Evolutionary conservation across 225 moss, liverwort and hornwort genomes (phyloP).

Genomic region (Bryoerythrophyllum caledonicum): DNA sequence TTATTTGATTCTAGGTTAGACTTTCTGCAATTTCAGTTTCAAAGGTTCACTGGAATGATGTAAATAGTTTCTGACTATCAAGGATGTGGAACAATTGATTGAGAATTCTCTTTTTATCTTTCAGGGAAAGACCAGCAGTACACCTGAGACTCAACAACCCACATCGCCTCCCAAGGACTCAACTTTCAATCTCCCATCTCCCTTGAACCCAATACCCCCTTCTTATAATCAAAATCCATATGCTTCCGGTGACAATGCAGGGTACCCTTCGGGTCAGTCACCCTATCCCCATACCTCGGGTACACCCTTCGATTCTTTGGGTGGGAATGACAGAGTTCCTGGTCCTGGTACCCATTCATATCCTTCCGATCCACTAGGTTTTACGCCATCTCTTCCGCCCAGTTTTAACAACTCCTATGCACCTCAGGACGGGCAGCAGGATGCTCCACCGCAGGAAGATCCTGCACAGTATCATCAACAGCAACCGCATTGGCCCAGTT

Average conservation of each 20-base stretch:
- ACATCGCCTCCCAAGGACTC: constrained; percentile 42
- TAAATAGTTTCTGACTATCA: too few species aligned
- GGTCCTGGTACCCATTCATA: constrained; percentile 47
- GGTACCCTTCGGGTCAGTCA: too few species aligned
- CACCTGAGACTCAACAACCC: constrained; percentile 44
- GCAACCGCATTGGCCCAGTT: constrained; percentile 47
- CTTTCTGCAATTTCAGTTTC: too few species aligned
- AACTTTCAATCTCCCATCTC: constrained; percentile 63
- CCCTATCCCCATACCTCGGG: constrained; percentile 31
- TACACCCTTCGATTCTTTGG: too few species aligned
- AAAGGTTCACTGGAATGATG: too few species aligned
- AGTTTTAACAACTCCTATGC: constrained; percentile 24
- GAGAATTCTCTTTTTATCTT: not conserved
- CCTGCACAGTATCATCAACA: constrained; percentile 50
- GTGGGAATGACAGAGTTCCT: constrained; percentile 30
- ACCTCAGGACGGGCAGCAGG: constrained; percentile 34
- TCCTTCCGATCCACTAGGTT: constrained; percentile 53
- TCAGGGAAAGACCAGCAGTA: constrained; percentile 41
- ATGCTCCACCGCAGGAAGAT: constrained; percentile 24
- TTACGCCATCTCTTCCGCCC: too few species aligned
- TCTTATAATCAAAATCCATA: constrained; percentile 49
- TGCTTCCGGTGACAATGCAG: too few species aligned
- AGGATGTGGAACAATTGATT: constrained; percentile 1
- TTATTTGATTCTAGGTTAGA: too few species aligned
- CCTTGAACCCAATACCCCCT: constrained; percentile 75